Percentiles rank a stretch among this genome's conserved stretches.
phyloP scores from a whole-genome alignment of 495 filamentous ascomycete species.

The Cercophora samala region DNA sequence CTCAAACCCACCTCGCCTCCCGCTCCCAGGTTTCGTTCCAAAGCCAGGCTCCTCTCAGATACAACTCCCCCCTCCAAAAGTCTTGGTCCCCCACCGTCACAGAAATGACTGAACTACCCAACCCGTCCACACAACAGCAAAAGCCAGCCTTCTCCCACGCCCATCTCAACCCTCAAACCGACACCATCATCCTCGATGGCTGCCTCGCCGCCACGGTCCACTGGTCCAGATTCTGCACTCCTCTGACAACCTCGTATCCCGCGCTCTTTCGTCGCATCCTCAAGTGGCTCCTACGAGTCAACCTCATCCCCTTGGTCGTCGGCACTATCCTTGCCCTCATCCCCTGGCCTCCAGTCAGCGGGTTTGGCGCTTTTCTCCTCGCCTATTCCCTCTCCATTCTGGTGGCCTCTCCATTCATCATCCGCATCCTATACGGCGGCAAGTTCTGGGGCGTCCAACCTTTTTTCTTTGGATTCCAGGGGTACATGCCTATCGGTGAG shows the following conservation, averaged over 20 bases:
- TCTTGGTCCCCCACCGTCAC: neutral
- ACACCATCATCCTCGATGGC: conserved; percentile 7
- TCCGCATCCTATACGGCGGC: neutral
- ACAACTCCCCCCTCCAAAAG: neutral
- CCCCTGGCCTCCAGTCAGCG: neutral
- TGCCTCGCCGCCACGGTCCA: neutral
- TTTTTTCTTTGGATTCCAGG: conserved; percentile 11
- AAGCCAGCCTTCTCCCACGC: neutral
- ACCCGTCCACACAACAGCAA: neutral
- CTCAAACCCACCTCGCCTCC: neutral
- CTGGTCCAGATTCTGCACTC: neutral
- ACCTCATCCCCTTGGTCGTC: neutral
- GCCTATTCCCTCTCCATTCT: neutral
- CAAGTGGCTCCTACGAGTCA: neutral
- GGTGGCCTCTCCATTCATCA: neutral
- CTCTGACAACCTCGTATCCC: neutral
- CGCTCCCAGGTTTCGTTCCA: neutral
- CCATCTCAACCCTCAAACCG: neutral
- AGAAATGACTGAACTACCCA: neutral
- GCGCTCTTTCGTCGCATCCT: neutral
- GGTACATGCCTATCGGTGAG: conserved; percentile 10
- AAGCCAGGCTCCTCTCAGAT: neutral
- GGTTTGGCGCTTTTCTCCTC: neutral
- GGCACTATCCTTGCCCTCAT: neutral
- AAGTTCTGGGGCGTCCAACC: conserved; percentile 6